phyloP scores from a whole-genome alignment of 306 rosid species.

The Chamaecrista fasciculata region DNA sequence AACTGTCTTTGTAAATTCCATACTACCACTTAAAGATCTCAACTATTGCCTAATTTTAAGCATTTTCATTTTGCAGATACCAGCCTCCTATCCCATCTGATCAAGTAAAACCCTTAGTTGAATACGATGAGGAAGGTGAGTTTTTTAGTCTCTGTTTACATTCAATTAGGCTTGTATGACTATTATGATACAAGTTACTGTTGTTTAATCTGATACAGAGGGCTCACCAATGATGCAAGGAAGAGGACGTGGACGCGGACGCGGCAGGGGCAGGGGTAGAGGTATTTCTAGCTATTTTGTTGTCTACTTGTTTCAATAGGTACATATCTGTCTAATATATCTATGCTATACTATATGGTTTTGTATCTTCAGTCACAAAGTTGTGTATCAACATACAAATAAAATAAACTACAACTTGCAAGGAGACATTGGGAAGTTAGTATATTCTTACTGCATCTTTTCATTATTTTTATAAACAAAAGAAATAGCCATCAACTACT shows the following conservation, averaged over 20 bases:
- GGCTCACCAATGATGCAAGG: constrained; percentile 64
- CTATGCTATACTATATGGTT: too few species aligned
- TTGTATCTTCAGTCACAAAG: too few species aligned
- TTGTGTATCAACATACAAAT: too few species aligned
- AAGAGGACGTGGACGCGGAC: constrained; percentile 67
- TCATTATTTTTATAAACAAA: too few species aligned
- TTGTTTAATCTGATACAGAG: constrained; percentile 45
- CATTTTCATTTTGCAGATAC: constrained; percentile 45
- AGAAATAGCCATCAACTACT: too few species aligned
- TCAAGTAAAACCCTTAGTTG: constrained; percentile 76
- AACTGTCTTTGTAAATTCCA: not conserved
- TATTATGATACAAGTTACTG: not conserved
- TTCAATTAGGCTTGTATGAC: constrained; percentile 3
- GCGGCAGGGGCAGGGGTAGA: constrained; percentile 80
- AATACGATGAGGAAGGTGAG: constrained; percentile 75
- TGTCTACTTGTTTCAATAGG: constrained; percentile 2
- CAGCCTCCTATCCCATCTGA: constrained; percentile 83
- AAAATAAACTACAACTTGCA: too few species aligned
- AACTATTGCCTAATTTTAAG: constrained; percentile 12
- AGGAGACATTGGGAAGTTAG: too few species aligned
- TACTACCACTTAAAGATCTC: not conserved
- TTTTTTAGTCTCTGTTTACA: not conserved
- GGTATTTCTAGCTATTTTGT: constrained; percentile 41
- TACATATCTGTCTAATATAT: not conserved
- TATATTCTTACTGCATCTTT: too few species aligned